Evolutionary conservation across 176 grass and related monocot species (phyloP), one percentile per base, ranked within the genome.

Genomic region (Calamus simplicifolius): DNA sequence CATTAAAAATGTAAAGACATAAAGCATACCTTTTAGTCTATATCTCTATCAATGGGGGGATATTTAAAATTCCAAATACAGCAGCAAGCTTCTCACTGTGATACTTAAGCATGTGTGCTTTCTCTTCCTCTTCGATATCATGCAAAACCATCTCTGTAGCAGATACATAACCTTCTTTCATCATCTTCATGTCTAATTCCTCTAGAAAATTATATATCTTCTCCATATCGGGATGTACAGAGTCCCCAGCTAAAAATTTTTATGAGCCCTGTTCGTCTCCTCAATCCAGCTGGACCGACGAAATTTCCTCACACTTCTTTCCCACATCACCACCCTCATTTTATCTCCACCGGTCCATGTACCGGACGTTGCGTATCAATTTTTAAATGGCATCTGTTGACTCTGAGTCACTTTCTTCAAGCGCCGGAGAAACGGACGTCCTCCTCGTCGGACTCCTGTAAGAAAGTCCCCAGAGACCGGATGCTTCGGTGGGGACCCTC

Each of bases 71-170:
- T 43, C 93, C 93, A 66, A 92, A 98, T 73, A 87, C 87, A 58
- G 83, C 84, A 43, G 84, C 93, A 56, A 98, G 68, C 79, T 85
- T 98, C 63, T 98, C 87, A 3, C 87, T 98, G 54, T 92, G 93
- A 59, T 89, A 98, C 35, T 85, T 88, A 29, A 98, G 79, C 81
- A 92, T 80, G 64, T 98, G 66, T 16, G 85, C 87, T 59, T 98
- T 98, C 70, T 98, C 93, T 78, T 98, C 93, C 59, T 98, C 93
- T 59, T 92, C 87, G 62, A 92, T 81, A 65, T 98, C 93, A 89
- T 88, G 93, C 79, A 98, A 85, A 71, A 92, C 79, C 69, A 85
- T 92, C 29, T 88, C 84, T 66, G 79, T 88, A 70, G 80, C 69
- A 16, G 93, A 98, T 57, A 83, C 62, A 92, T 82, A 89, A 23